A percentile compares a stretch with the other conserved stretches of the same genome.
Evolutionary conservation across 345 rosid species (phyloP).

Genomic region (Bruguiera sexangula): DNA sequence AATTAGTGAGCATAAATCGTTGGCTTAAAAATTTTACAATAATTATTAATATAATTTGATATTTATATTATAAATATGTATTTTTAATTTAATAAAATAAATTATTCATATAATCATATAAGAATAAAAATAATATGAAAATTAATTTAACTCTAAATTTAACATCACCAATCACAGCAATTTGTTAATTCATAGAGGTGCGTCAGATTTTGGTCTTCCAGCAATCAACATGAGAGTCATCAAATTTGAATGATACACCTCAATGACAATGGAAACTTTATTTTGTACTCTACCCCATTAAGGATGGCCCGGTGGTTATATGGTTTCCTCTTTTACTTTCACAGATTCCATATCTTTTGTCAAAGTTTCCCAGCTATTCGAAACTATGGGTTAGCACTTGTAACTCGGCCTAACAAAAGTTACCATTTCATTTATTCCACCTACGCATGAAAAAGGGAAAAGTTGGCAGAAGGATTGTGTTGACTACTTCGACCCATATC

Average conservation of each 20-base stretch:
- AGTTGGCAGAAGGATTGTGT: neutral
- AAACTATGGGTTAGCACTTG: constrained; percentile 1
- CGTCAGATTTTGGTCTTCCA: neutral
- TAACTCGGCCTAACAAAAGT: neutral
- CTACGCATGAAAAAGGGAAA: constrained; percentile 1
- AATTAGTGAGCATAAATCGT: too few relatives aligned
- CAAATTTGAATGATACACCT: neutral
- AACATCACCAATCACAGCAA: too few relatives aligned
- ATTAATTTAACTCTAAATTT: too few relatives aligned
- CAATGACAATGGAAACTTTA: neutral
- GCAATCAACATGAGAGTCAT: constrained; percentile 15
- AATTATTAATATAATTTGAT: too few relatives aligned
- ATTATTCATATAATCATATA: too few relatives aligned
- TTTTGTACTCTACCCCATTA: constrained; percentile 2
- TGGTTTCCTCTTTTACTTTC: constrained; percentile 21
- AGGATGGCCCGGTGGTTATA: neutral
- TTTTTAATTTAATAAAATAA: too few relatives aligned
- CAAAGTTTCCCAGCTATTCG: constrained; percentile 24
- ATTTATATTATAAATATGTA: too few relatives aligned
- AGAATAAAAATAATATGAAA: too few relatives aligned
- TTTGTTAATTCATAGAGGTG: too few relatives aligned
- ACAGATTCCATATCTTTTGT: constrained; percentile 19
- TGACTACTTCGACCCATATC: too few relatives aligned
- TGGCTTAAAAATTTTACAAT: too few relatives aligned
- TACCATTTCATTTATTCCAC: neutral